These are phyloP conservation scores for Fagus sylvatica DNA, from an alignment of 306 rosid species.

Conservation along the genomic window DNA sequence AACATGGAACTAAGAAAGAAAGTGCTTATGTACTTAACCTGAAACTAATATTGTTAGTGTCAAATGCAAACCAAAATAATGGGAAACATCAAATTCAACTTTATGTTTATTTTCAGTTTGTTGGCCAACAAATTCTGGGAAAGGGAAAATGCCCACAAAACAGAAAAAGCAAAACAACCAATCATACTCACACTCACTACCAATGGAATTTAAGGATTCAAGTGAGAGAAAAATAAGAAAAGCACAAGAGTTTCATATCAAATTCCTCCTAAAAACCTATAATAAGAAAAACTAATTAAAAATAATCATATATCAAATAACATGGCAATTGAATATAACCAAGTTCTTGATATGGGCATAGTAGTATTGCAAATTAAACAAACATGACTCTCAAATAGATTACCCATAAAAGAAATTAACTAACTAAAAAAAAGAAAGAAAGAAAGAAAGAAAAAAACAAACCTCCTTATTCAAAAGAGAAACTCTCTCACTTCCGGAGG, in stretches of 20 bases:
- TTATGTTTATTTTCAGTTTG: too few species aligned
- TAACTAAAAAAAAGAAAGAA: neutral
- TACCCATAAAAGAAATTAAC: neutral
- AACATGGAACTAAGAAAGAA: neutral
- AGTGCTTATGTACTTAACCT: too few species aligned
- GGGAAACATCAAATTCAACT: neutral
- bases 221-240: neutral
- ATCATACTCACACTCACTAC: too few species aligned
- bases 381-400: neutral
- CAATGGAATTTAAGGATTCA: neutral
- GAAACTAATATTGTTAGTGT: too few species aligned
- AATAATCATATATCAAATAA: neutral
- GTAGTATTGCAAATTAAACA: neutral
- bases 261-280: neutral
- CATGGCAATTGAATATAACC: neutral
- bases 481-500: conserved; percentile 24
- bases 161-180: too few species aligned
- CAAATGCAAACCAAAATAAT: neutral
- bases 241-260: neutral
- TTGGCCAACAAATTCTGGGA: too few species aligned
- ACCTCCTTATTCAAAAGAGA: conserved; percentile 34
- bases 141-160: too few species aligned
- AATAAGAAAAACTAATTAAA: too few species aligned
- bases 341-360: neutral
- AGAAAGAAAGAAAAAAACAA: neutral